A percentile compares a stretch with the other conserved stretches of the same genome.
Conservation (phyloP, 2,329 filamentous ascomycete species). For the Colletotrichum paranaense region DNA sequence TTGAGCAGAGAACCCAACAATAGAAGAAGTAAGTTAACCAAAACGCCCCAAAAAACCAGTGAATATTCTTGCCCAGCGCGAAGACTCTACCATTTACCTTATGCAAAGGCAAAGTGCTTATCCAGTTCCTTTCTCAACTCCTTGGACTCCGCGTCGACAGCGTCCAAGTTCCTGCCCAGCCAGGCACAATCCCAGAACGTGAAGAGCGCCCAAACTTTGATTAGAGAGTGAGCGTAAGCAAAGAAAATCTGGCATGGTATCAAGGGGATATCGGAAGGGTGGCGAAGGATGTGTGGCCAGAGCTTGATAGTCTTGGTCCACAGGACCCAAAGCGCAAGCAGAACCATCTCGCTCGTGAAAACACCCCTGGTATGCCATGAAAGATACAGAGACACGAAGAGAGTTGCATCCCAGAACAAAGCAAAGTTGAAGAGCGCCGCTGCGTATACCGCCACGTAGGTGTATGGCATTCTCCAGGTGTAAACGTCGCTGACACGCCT, state of each 20-base stretch:
- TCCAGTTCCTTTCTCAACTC: neutral
- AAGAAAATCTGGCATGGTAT: constrained; percentile 64
- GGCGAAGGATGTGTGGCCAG: constrained; percentile 59
- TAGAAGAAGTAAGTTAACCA: too few species aligned
- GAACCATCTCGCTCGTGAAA: neutral
- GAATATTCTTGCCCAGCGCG: neutral
- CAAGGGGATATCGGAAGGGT: constrained; percentile 63
- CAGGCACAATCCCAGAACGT: constrained; percentile 62
- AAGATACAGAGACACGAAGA: constrained; percentile 47
- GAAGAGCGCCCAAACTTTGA: constrained; percentile 66
- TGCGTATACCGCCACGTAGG: constrained; percentile 66
- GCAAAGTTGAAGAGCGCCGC: constrained; percentile 67
- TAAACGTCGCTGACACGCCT: neutral
- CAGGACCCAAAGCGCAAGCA: constrained; percentile 58
- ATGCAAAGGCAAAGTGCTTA: neutral
- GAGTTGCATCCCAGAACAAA: constrained; percentile 58
- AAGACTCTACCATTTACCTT: too few species aligned
- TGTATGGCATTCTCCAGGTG: constrained; percentile 57
- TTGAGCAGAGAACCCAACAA: too few species aligned
- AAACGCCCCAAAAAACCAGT: too few species aligned
- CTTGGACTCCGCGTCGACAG: constrained; percentile 34
- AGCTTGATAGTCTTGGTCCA: constrained; percentile 69
- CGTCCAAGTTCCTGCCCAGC: constrained; percentile 51
- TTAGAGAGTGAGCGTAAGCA: constrained; percentile 66
- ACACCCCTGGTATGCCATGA: neutral